Evolutionary conservation across 140 eudicot genomes (phyloP).

Genomic region (Flaveria floridana): DNA sequence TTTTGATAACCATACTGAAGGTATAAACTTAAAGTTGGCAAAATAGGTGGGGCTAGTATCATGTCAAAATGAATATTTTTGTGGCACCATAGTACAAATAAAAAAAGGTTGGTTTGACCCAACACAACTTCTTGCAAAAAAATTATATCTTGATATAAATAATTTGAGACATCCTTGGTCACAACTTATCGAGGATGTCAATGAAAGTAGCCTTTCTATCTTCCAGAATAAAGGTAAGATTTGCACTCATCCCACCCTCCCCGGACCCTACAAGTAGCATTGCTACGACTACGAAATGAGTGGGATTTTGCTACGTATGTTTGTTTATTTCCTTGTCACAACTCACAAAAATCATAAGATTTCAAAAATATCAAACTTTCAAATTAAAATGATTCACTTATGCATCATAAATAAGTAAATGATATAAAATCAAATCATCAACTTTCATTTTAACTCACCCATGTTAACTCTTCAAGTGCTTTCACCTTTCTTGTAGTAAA

Average conservation of each 20-base stretch:
- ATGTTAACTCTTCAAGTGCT: constrained; percentile 92
- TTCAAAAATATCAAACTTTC: background rate
- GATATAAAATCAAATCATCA: background rate
- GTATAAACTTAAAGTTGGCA: background rate
- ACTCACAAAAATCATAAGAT: background rate
- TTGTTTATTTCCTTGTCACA: no score
- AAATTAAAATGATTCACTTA: background rate
- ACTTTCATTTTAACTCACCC: constrained; percentile 57
- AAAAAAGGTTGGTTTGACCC: background rate
- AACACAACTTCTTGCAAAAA: background rate
- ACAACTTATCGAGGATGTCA: no score
- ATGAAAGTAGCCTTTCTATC: no score
- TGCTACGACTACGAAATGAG: no score
- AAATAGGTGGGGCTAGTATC: background rate
- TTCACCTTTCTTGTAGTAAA: constrained; percentile 86
- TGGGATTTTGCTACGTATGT: no score
- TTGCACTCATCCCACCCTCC: no score
- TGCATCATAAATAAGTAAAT: background rate
- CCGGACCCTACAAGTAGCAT: no score
- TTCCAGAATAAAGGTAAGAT: no score
- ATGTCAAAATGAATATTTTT: background rate
- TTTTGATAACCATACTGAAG: background rate
- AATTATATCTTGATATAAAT: no score
- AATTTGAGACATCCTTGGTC: no score
- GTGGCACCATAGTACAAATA: background rate